Conservation (phyloP, 1,139 yeast genomes). For the Kodamaea suecica region DNA sequence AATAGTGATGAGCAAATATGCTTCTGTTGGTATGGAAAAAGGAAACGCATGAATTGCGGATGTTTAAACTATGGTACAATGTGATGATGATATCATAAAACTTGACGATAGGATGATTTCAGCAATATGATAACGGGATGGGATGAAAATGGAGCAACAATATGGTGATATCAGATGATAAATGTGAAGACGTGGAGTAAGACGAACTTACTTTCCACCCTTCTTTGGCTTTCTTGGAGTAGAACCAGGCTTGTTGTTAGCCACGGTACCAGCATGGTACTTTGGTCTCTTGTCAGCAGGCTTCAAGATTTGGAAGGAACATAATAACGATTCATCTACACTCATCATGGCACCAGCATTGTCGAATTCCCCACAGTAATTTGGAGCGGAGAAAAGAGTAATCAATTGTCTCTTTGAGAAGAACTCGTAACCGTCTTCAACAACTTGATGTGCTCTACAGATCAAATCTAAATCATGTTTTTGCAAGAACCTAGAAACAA, state of each 20-base stretch:
- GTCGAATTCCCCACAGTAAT: constrained; percentile 97
- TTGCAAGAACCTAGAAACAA: constrained; percentile 87
- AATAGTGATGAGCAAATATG: too few species aligned
- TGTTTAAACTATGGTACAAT: constrained; percentile 9
- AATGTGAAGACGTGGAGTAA: constrained; percentile 1
- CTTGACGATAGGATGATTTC: constrained; percentile 1
- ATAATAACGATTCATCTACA: constrained; percentile 90
- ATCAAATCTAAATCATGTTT: constrained; percentile 96
- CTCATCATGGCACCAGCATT: constrained; percentile 99
- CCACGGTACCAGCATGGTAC: constrained; percentile 41
- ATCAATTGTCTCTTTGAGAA: constrained; percentile 94
- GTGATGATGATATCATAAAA: constrained; percentile 2
- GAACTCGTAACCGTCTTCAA: constrained; percentile 97
- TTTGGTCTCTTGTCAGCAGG: constrained; percentile 95
- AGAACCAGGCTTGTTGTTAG: constrained; percentile 56
- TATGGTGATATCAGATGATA: not conserved
- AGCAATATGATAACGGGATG: constrained; percentile 1
- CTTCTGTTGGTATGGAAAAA: too few species aligned
- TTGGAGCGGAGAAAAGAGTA: constrained; percentile 93
- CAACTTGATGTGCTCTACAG: constrained; percentile 98
- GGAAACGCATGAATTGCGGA: not conserved
- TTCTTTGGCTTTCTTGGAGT: constrained; percentile 75
- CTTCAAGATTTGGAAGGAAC: constrained; percentile 96
- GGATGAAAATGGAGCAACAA: not conserved
- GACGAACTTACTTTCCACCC: constrained; percentile 41